These are phyloP conservation scores for Stephania cephalantha DNA, from an alignment of 164 flowering plant species.

Conservation along the genomic window DNA sequence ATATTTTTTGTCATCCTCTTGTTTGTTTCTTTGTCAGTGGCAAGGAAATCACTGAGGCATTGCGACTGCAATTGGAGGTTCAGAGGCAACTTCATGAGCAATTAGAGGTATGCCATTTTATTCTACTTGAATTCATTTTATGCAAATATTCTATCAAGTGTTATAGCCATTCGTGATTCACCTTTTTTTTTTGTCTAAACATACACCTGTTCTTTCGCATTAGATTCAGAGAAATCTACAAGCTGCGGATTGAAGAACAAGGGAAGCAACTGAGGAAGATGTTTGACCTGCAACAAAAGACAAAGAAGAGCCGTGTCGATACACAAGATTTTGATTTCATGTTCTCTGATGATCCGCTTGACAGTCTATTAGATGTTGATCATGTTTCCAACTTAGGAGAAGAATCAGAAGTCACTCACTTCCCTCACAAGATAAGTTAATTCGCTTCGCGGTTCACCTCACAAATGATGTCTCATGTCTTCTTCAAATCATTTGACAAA, in stretches of 20 bases:
- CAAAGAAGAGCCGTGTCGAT: slow-evolving; percentile 25
- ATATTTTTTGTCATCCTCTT: background rate
- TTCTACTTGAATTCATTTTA: background rate
- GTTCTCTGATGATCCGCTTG: slow-evolving; percentile 21
- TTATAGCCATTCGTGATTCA: no score
- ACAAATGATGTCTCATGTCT: background rate
- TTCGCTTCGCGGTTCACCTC: background rate
- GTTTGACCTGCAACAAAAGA: slow-evolving; percentile 53
- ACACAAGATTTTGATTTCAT: slow-evolving; percentile 15
- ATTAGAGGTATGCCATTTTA: slow-evolving; percentile 44
- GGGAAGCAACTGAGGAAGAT: slow-evolving; percentile 64
- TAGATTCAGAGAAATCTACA: slow-evolving; percentile 69
- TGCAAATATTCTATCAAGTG: background rate
- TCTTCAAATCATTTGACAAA: no score
- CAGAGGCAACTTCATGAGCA: slow-evolving; percentile 85
- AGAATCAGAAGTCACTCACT: slow-evolving; percentile 24
- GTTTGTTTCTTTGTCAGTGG: slow-evolving; percentile 32
- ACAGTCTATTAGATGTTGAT: slow-evolving; percentile 21
- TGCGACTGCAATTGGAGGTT: slow-evolving; percentile 67
- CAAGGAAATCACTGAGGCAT: slow-evolving; percentile 60
- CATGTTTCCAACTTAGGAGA: slow-evolving; percentile 27
- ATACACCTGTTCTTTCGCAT: background rate
- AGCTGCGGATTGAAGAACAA: slow-evolving; percentile 72
- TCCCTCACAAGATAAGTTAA: slow-evolving; percentile 37
- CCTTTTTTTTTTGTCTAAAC: background rate